Percentiles rank a stretch among this genome's conserved stretches.
Evolutionary conservation across 805 yeast genomes (phyloP).

Genomic region (Tetrapisispora phaffii): DNA sequence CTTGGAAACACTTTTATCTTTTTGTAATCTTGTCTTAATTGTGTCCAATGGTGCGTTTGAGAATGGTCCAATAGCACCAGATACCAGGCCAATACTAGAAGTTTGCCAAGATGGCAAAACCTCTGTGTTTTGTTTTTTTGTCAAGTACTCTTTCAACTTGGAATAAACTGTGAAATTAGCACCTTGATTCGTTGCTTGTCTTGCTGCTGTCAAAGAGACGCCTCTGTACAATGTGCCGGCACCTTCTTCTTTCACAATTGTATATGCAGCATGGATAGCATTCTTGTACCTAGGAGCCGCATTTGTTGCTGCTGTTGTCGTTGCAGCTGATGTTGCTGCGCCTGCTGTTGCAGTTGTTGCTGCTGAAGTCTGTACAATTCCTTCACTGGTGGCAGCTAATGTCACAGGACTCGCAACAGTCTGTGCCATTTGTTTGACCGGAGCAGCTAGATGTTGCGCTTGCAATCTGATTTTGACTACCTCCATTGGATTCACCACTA

Average conservation of each 20-base stretch:
- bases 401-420: background rate
- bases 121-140: slow-evolving; percentile 45
- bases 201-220: slow-evolving; percentile 88
- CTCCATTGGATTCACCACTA: slow-evolving; percentile 94
- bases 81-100: slow-evolving; percentile 76
- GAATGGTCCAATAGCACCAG: slow-evolving; percentile 97
- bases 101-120: slow-evolving; percentile 90
- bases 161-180: slow-evolving; percentile 95
- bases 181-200: slow-evolving; percentile 98
- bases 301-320: slow-evolving; percentile 8
- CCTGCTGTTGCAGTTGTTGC: slow-evolving; percentile 26
- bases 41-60: slow-evolving; percentile 97
- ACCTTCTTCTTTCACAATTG: slow-evolving; percentile 87
- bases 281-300: slow-evolving; percentile 78
- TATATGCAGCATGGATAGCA: slow-evolving; percentile 82
- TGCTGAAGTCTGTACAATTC: background rate
- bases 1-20: slow-evolving; percentile 52
- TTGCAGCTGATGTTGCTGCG: slow-evolving; percentile 1
- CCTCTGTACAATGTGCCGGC: slow-evolving; percentile 83
- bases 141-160: slow-evolving; percentile 62
- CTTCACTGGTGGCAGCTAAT: slow-evolving; percentile 13
- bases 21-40: slow-evolving; percentile 92
- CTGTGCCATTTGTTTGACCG: slow-evolving; percentile 27
- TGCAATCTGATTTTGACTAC: slow-evolving; percentile 93
- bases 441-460: slow-evolving; percentile 63